Evolutionary conservation across 129 eudicot species (phyloP), one percentile per base, ranked within the genome.

Genomic region (Flaveria ramosissima): DNA sequence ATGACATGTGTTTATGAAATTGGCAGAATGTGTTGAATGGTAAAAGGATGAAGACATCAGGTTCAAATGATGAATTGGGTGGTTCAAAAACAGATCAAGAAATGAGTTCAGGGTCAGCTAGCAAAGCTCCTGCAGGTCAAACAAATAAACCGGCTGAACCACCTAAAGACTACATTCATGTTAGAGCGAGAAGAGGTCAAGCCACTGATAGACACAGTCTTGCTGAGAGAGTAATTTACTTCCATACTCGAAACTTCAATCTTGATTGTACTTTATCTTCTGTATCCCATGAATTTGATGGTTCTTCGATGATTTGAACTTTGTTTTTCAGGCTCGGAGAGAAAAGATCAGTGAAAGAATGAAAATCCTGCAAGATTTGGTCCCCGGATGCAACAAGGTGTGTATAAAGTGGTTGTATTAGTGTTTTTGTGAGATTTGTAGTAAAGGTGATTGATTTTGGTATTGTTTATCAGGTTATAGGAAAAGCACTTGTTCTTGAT

Each of bases 351-450:
- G 92, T 6, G 92, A 93, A 87, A 88, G 98, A 87, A 93, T 93
- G 98, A 90, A 89, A 83, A 85, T 86, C 70, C 73, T 93, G 71
- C 98, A 93, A 87, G 97, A 93, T 76, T 83, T 93, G 87, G 98
- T 93, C 43, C 98, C 98, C 2, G 98, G 98, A 83, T 93, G 98
- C 82, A 93, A 93, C 81, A 93, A 93, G 97, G 98, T 90, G 26
- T 16, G 79, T 48, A 17, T 39, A 52, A 16, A 9, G 46, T 60
- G 1, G 41, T 62, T 42, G 0, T 8, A 36, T 11, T 14, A 2
- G 7, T 62, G 30, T 32, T 46, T 48, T 79, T 4, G 47, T 15
- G 19, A 39, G 5, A 27, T 74, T 56, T 45, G 55, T 56, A 27
- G 46, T 56, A 9, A 56, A 67, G 53, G 14, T 17, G 63, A 57